Percentiles rank a stretch among this genome's conserved stretches.
These are phyloP conservation scores for Colletotrichum melonis DNA, from an alignment of 2,329 filamentous ascomycete species.

Conservation along the genomic window DNA sequence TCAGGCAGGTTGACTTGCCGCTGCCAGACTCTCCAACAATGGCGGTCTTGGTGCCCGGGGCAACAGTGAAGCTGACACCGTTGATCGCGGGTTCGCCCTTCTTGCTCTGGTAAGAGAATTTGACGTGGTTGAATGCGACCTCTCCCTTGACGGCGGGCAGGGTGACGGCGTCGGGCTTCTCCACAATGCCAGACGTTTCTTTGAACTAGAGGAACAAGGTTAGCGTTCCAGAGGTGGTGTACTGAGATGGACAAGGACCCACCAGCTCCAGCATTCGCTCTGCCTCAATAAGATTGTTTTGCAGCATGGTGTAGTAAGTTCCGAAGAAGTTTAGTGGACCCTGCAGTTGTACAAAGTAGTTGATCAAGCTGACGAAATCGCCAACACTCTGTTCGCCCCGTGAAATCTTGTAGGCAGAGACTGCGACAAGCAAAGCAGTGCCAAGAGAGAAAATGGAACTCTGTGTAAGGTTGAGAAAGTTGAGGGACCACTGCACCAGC, in stretches of 20 bases:
- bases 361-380: slow-evolving; percentile 67
- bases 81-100: slow-evolving; percentile 50
- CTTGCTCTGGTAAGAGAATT: slow-evolving; percentile 55
- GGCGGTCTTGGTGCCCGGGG: slow-evolving; percentile 57
- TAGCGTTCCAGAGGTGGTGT: slow-evolving; percentile 14
- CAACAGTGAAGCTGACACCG: slow-evolving; percentile 53
- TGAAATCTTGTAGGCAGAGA: slow-evolving; percentile 72
- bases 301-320: slow-evolving; percentile 58
- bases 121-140: slow-evolving; percentile 55
- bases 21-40: slow-evolving; percentile 59
- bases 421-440: slow-evolving; percentile 68
- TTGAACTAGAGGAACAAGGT: slow-evolving; percentile 48
- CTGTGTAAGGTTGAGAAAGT: slow-evolving; percentile 70
- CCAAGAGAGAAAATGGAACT: slow-evolving; percentile 73
- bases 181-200: slow-evolving; percentile 55
- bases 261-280: slow-evolving; percentile 58
- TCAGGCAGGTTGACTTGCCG: slow-evolving; percentile 61
- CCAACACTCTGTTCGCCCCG: slow-evolving; percentile 63
- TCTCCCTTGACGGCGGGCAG: slow-evolving; percentile 49
- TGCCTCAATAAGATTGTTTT: slow-evolving; percentile 58
- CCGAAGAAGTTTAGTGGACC: slow-evolving; percentile 72
- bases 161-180: slow-evolving; percentile 51
- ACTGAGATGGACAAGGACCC: slow-evolving; percentile 8
- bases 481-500: slow-evolving; percentile 65
- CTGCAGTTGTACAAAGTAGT: slow-evolving; percentile 71